These are phyloP conservation scores for Populus hybrid DNA, from an alignment of 441 rosid genomes.

Conservation along the genomic window DNA sequence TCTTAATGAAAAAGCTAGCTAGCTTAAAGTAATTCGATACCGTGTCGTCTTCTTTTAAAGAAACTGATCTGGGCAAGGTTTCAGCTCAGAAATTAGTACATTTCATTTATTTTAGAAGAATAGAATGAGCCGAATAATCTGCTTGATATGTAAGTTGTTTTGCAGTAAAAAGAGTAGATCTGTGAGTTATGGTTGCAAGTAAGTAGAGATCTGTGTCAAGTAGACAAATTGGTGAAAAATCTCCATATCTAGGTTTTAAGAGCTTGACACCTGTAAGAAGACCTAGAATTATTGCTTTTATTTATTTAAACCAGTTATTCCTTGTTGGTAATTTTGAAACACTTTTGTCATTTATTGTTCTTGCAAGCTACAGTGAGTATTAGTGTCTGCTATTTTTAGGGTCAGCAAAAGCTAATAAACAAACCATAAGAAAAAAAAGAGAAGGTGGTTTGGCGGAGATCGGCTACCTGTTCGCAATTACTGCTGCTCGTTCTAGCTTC, in stretches of 20 bases:
- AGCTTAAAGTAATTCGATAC: neutral
- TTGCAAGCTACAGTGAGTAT: slow-evolving; percentile 12
- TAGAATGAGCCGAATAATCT: neutral
- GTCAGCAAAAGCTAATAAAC: slow-evolving; percentile 29
- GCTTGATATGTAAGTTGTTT: neutral
- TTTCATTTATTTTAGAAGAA: neutral
- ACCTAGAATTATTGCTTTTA: slow-evolving; percentile 19
- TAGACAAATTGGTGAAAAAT: neutral
- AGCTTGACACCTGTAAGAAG: slow-evolving; percentile 74
- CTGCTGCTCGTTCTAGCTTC: slow-evolving; percentile 33
- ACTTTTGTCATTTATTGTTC: slow-evolving; percentile 34
- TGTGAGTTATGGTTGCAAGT: neutral
- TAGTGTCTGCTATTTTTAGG: slow-evolving; percentile 44
- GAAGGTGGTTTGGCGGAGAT: neutral
- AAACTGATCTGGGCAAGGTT: neutral
- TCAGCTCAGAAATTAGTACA: neutral
- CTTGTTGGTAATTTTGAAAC: slow-evolving; percentile 57
- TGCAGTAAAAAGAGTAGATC: neutral
- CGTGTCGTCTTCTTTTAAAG: neutral
- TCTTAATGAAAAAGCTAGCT: neutral
- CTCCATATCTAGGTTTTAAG: slow-evolving; percentile 13
- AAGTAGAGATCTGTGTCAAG: neutral
- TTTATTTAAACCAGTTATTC: slow-evolving; percentile 14
- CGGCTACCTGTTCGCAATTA: slow-evolving; percentile 28
- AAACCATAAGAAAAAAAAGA: neutral